A percentile compares a stretch with the other conserved stretches of the same genome.
Conservation (phyloP, 805 yeast species). For the Pichia insulana region DNA sequence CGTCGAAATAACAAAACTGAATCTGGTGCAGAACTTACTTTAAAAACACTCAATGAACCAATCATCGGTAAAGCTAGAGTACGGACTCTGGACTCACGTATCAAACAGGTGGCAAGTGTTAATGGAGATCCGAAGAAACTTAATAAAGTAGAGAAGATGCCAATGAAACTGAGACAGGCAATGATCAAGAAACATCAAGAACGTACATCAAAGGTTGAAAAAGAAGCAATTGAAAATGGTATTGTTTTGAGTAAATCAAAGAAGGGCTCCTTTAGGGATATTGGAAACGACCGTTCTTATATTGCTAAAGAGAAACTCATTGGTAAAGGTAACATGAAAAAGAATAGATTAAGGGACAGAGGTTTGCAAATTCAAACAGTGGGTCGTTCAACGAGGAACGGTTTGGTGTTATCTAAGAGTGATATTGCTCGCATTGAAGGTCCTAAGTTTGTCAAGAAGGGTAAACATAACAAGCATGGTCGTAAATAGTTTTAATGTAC, state of each 20-base stretch:
- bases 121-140: conserved; percentile 32
- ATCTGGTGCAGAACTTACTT: conserved; percentile 63
- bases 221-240: conserved; percentile 84
- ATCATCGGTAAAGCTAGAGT: conserved; percentile 64
- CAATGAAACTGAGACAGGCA: conserved; percentile 83
- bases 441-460: neutral
- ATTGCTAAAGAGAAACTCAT: conserved; percentile 43
- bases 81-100: conserved; percentile 52
- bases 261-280: conserved; percentile 56
- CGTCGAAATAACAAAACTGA: conserved; percentile 26
- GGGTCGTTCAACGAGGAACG: conserved; percentile 73
- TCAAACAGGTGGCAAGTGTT: conserved; percentile 38
- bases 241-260: conserved; percentile 67
- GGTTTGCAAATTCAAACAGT: conserved; percentile 72
- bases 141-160: conserved; percentile 62
- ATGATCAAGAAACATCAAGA: conserved; percentile 52
- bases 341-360: conserved; percentile 45
- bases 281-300: conserved; percentile 43
- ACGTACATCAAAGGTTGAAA: conserved; percentile 50
- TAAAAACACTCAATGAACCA: conserved; percentile 53
- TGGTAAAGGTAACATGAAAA: conserved; percentile 36
- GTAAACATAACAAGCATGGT: neutral
- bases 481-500: too few relatives aligned
- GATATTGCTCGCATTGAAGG: conserved; percentile 47
- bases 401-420: conserved; percentile 56